Evolutionary conservation across 352 stramenopile species (phyloP), one percentile per base, ranked within the genome.

Genomic region (Pythium utonaiense): DNA sequence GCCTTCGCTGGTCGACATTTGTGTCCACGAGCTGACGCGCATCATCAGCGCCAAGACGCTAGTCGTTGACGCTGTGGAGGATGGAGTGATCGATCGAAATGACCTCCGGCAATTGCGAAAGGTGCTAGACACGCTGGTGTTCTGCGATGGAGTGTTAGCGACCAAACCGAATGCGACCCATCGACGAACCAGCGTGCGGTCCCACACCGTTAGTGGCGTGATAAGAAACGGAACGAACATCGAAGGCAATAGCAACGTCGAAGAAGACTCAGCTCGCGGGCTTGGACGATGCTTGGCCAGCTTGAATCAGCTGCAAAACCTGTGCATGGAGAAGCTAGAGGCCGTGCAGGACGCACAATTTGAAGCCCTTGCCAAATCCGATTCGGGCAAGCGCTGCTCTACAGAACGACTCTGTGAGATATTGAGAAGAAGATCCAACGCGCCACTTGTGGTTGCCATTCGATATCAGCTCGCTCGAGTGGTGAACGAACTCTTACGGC

Each of bases 381-480:
- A 90, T 6, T 80, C 70, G 3, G 83, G 80, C 0, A 73, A 75
- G 38, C 67, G 76, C 14, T 95, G 83, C 40, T 88, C 83, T 0
- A 95, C 86, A 0, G 68, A 81, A 38, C 66, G 80, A 13, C 60
- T 95, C 9, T 87, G 79, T 24, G 73, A 74, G n/a, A 73, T 95
- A 24, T 44, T 93, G 31, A 70, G 64, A 16, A 60, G 84, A 53
- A 74, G 86, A 19, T 91, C 83, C 0, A 67, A 77, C 38, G 77
- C 75, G 0, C 83, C 86, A 8, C 61, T 95, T 4, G 80, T 90
- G 51, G 76, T 88, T 1, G 83, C 86, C 3, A 79, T 95, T 22
- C 77, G 83, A n/a, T 92, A 92, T 52, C 80, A 95, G 27, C 66
- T 93, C 21, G 77, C 77, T 5, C 83, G 82, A 8, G 86, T 80